These are phyloP conservation scores for Phallus indusiatus DNA, from an alignment of 768 basidiomycete species.

Conservation along the genomic window DNA sequence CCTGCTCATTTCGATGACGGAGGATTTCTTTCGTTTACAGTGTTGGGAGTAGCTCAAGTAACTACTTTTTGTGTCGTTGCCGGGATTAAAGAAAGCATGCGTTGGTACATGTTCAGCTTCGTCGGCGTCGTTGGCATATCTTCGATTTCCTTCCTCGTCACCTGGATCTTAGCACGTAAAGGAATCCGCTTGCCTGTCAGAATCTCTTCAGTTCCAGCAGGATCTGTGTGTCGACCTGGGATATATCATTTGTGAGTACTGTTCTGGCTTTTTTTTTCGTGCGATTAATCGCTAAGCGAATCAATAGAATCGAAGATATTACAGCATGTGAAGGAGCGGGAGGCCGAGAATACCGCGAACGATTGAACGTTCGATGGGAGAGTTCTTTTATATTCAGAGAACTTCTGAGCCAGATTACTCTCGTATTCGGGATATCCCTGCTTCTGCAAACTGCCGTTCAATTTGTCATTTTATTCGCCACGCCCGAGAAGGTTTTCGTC, in stretches of 20 bases:
- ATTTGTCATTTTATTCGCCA: background rate
- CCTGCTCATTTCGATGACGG: background rate
- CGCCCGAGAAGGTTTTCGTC: background rate
- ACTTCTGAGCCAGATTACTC: background rate
- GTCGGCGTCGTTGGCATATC: background rate
- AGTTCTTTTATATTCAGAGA: background rate
- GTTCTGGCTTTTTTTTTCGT: background rate
- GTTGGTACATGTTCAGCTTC: background rate
- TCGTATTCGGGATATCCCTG: background rate
- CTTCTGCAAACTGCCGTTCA: background rate
- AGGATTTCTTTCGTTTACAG: background rate
- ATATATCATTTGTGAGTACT: conserved; percentile 1
- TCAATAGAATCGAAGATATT: conserved; percentile 5
- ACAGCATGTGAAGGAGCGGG: conserved; percentile 5
- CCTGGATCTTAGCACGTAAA: background rate
- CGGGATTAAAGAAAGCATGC: background rate
- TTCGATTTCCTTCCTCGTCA: background rate
- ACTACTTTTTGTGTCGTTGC: conserved; percentile 1
- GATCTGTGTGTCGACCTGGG: background rate
- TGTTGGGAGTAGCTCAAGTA: background rate
- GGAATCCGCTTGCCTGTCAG: background rate
- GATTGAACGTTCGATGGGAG: conserved; percentile 1
- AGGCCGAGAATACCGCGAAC: background rate
- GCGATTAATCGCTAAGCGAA: background rate
- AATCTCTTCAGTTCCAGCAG: conserved; percentile 6